A percentile compares a stretch with the other conserved stretches of the same genome.
These are phyloP conservation scores for Metschnikowia shivogae DNA, from an alignment of 805 yeast genomes.

Conservation along the genomic window DNA sequence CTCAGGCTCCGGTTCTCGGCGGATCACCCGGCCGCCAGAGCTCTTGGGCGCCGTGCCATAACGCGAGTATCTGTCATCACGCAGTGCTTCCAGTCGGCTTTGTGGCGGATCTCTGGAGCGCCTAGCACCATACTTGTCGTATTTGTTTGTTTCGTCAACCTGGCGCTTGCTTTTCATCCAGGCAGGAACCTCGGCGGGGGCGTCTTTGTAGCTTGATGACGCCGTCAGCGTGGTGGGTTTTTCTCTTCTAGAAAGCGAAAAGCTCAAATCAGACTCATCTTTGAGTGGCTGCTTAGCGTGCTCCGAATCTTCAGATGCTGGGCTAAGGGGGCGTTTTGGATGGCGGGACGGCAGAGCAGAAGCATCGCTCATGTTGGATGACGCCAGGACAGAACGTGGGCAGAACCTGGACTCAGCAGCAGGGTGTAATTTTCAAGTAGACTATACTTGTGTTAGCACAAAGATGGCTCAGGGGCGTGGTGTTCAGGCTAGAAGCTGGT, in stretches of 20 bases:
- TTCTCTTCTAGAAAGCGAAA: conserved; percentile 15
- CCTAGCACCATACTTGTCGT: conserved; percentile 36
- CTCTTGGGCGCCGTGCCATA: conserved; percentile 15
- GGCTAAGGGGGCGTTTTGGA: neutral
- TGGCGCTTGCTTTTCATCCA: conserved; percentile 33
- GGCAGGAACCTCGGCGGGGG: conserved; percentile 28
- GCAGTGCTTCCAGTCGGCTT: neutral
- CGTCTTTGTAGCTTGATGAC: conserved; percentile 27
- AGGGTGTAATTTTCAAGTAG: no score
- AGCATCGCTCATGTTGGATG: no score
- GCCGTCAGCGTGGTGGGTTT: neutral
- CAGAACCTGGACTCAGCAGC: no score
- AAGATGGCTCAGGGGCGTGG: no score
- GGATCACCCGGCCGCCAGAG: conserved; percentile 12
- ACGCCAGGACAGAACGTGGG: neutral
- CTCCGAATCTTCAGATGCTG: neutral
- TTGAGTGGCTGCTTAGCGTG: neutral
- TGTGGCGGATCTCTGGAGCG: conserved; percentile 3
- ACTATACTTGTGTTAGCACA: no score
- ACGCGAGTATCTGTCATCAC: conserved; percentile 15
- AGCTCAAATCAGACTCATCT: conserved; percentile 12
- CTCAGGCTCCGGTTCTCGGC: conserved; percentile 17
- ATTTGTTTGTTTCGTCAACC: conserved; percentile 25
- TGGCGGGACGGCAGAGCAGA: neutral
- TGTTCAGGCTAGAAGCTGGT: no score